Conservation (phyloP, 306 rosid genomes). For the Quercus glauca region DNA sequence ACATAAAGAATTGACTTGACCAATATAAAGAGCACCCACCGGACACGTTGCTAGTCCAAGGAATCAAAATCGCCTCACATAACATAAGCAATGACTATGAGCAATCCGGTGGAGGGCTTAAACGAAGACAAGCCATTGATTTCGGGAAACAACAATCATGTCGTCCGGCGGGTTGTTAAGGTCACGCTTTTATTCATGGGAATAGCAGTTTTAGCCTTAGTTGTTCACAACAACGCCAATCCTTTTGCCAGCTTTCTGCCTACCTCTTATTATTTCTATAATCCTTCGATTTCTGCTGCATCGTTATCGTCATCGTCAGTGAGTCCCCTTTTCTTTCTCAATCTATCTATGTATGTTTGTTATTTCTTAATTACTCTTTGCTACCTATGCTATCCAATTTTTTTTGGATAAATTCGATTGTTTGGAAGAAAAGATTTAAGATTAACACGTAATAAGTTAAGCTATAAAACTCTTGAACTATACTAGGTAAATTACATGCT, state of each 20-base stretch:
- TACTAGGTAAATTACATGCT: too few species aligned
- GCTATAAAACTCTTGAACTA: too few species aligned
- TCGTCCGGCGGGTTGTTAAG: conserved; percentile 13
- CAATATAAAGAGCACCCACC: too few species aligned
- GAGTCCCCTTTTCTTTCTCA: neutral
- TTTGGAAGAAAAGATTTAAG: too few species aligned
- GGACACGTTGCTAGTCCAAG: too few species aligned
- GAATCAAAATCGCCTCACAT: neutral
- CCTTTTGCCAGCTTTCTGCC: conserved; percentile 33
- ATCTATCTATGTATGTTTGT: too few species aligned
- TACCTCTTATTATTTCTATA: conserved; percentile 15
- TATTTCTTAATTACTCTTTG: too few species aligned
- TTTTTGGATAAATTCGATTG: too few species aligned
- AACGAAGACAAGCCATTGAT: conserved; percentile 1
- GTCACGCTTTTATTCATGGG: conserved; percentile 25
- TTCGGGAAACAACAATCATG: conserved; percentile 12
- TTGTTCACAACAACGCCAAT: conserved; percentile 26
- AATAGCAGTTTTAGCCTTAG: conserved; percentile 23
- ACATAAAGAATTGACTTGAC: too few species aligned
- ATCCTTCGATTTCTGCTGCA: conserved; percentile 10
- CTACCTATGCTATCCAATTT: too few species aligned
- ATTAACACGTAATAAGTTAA: too few species aligned
- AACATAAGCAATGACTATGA: conserved; percentile 36
- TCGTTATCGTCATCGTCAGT: neutral
- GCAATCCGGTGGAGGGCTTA: neutral